Evolutionary conservation across 2,329 filamentous ascomycete species (phyloP).

Genomic region (Penicillium sp.): DNA sequence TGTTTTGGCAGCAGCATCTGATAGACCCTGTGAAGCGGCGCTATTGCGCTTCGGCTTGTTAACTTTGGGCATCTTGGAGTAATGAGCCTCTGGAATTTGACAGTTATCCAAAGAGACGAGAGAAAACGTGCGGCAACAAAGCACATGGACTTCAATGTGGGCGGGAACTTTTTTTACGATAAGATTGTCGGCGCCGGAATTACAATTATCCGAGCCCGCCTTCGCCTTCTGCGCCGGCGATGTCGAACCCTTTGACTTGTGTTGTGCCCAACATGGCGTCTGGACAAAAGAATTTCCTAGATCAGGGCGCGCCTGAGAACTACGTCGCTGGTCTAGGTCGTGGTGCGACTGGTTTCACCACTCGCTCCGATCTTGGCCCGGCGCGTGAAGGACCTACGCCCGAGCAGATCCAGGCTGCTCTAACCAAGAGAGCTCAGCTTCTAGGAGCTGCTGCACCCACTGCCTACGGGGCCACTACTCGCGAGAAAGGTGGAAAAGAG

Average conservation of each 20-base stretch:
- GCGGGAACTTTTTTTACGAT: slow-evolving; percentile 30
- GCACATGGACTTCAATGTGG: slow-evolving; percentile 16
- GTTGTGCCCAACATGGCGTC: slow-evolving; percentile 51
- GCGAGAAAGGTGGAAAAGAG: slow-evolving; percentile 63
- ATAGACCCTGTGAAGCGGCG: slow-evolving; percentile 39
- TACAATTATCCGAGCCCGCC: slow-evolving; percentile 17
- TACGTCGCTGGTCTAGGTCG: slow-evolving; percentile 95
- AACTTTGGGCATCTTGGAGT: slow-evolving; percentile 54
- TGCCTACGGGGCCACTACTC: slow-evolving; percentile 67
- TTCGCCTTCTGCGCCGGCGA: slow-evolving; percentile 8
- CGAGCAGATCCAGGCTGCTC: slow-evolving; percentile 96
- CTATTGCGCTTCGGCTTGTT: slow-evolving; percentile 56
- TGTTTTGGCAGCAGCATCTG: slow-evolving; percentile 49
- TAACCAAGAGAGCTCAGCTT: slow-evolving; percentile 87
- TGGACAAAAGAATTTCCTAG: slow-evolving; percentile 79
- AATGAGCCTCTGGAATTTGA: neutral
- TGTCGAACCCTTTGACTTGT: slow-evolving; percentile 1
- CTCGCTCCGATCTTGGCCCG: slow-evolving; percentile 91
- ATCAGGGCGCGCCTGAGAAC: slow-evolving; percentile 79
- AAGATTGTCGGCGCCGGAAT: slow-evolving; percentile 28
- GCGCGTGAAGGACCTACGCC: slow-evolving; percentile 93
- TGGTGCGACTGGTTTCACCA: slow-evolving; percentile 97
- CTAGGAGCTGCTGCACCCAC: slow-evolving; percentile 71
- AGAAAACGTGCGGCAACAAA: neutral
- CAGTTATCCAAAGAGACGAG: slow-evolving; percentile 5